Base-by-base conservation (phyloP, 352 stramenopile species). In the Globisporangium lucens region DNA sequence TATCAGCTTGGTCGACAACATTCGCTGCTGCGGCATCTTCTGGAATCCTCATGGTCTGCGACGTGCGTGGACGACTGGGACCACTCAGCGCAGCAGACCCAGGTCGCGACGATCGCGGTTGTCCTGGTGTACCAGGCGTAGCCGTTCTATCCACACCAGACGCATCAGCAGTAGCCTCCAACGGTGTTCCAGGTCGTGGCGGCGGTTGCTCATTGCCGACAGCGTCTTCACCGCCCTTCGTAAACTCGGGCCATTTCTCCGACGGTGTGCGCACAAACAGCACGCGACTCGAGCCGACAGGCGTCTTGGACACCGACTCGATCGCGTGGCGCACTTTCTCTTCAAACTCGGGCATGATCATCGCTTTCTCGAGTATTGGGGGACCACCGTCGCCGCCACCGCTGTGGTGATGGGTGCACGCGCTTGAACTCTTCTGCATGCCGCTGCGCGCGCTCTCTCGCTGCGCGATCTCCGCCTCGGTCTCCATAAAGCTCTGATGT, bases 261-360 rank as follows among this genome's bases (percentile, higher is more conserved):
- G 75, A 83, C 2, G 79, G 77, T 33, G 76, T 79, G 6, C 64
- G 72, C 49, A 87, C 74, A 20, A 82, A 73, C 20, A 82, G n/a
- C 12, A 82, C 67, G 3, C 75, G 80, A 56, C 79, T 78, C 0
- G 79, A 85, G 0, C 73, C 68, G 12, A 88, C 69, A 0, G 77
- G 77, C 0, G 74, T 83, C 56, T 81, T 85, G 43, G 74, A 80
- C 27, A 75, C 71, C 0, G 65, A 63, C 15, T 82, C 76, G 46
- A 89, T 79, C 29, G 79, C 81, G 46, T 74, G 79, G 33, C 75
- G 68, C 41, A 85, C 75, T 56, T 87, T 85, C 29, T 82, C 79
- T 63, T 88, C 77, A 62, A 88, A 83, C 56, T 86, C 78, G 5
- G 77, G 72, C 27, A 72, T 86, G 30, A 81, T 75, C 4, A 61